Conservation (phyloP, 345 rosid genomes). For the Limnanthes douglasii region DNA sequence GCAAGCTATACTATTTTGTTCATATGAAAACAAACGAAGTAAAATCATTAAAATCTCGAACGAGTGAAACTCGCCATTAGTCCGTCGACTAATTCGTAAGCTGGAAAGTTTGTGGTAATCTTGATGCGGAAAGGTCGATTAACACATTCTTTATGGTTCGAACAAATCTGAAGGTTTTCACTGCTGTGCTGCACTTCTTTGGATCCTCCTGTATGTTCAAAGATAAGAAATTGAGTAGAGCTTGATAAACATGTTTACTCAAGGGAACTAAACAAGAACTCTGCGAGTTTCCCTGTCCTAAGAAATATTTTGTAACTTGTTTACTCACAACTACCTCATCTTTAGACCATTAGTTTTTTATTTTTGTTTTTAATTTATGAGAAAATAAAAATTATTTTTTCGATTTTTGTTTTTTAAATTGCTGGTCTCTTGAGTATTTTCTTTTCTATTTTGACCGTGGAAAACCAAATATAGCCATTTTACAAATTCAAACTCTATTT, state of each 20-base stretch:
- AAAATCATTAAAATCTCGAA: too few relatives aligned
- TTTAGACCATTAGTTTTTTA: neutral
- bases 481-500: too few relatives aligned
- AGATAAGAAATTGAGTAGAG: neutral
- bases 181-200: constrained; percentile 36
- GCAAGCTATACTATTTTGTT: neutral
- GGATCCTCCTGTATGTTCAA: constrained; percentile 38
- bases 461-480: too few relatives aligned
- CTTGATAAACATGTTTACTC: too few relatives aligned
- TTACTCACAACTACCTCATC: neutral
- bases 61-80: constrained; percentile 55
- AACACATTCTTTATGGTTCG: constrained; percentile 51
- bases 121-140: constrained; percentile 44
- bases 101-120: constrained; percentile 73
- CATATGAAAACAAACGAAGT: constrained; percentile 3
- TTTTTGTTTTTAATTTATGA: neutral
- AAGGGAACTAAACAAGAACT: constrained; percentile 14
- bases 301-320: neutral
- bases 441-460: too few relatives aligned
- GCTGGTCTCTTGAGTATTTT: too few relatives aligned
- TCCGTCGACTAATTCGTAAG: constrained; percentile 85
- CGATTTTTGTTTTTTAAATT: too few relatives aligned
- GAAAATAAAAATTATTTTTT: too few relatives aligned
- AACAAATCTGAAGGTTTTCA: constrained; percentile 36
- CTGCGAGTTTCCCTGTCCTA: constrained; percentile 11